These are phyloP conservation scores for Penicillium olsonii DNA, from an alignment of 2,329 filamentous ascomycete species.

Conservation along the genomic window DNA sequence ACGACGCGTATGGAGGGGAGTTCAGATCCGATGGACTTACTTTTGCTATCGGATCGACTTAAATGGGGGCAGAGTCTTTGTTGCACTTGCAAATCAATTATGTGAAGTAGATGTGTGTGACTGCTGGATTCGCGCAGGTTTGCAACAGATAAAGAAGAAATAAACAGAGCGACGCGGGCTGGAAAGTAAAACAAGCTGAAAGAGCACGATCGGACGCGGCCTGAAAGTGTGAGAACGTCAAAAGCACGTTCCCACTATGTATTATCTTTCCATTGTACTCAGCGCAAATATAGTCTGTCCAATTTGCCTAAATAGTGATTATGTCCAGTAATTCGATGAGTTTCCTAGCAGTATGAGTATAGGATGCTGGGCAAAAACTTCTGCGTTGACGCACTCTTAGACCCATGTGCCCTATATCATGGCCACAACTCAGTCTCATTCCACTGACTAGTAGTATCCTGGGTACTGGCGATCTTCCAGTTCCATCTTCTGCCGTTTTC, in stretches of 20 bases:
- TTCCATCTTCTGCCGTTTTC: slow-evolving; percentile 64
- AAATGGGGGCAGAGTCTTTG: not conserved
- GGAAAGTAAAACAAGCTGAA: not conserved
- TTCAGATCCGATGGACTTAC: not conserved
- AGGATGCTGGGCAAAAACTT: not conserved
- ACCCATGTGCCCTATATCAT: slow-evolving; percentile 28
- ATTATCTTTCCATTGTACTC: too few relatives aligned
- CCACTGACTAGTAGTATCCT: slow-evolving; percentile 53
- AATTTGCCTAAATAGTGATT: too few relatives aligned
- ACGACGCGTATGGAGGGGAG: not conserved
- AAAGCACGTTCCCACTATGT: too few relatives aligned
- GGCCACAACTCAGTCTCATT: slow-evolving; percentile 70
- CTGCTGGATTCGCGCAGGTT: not conserved
- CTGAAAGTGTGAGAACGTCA: too few relatives aligned
- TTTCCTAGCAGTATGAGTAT: not conserved
- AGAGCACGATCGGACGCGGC: not conserved
- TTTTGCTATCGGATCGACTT: not conserved
- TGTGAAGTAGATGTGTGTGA: not conserved
- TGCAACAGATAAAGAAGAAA: not conserved
- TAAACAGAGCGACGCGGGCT: not conserved
- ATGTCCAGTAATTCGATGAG: not conserved
- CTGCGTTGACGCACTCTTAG: not conserved
- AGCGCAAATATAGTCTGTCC: too few relatives aligned
- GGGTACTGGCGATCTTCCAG: slow-evolving; percentile 60
- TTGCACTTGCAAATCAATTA: not conserved